Evolutionary conservation across 2,329 filamentous ascomycete species (phyloP).

Genomic region (Diaporthe ampelina): DNA sequence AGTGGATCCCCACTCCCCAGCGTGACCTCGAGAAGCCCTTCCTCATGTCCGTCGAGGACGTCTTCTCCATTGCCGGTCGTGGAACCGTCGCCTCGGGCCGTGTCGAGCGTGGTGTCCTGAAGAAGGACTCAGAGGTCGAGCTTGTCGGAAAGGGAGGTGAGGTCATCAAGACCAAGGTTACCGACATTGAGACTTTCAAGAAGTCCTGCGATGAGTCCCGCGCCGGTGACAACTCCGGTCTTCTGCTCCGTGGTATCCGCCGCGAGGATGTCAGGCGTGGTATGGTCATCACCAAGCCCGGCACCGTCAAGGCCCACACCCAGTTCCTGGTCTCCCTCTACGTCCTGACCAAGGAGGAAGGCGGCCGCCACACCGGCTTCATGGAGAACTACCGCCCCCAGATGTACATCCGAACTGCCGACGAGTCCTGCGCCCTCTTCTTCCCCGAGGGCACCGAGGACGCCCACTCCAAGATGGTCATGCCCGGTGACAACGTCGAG

Average conservation of each 20-base stretch:
- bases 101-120: constrained; percentile 94
- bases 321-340: constrained; percentile 98
- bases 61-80: constrained; percentile 91
- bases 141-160: constrained; percentile 87
- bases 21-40: constrained; percentile 98
- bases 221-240: constrained; percentile 97
- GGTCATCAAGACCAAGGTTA: constrained; percentile 98
- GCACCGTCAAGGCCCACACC: constrained; percentile 85
- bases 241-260: constrained; percentile 94
- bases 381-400: constrained; percentile 96
- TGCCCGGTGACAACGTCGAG: constrained; percentile 99
- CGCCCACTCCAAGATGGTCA: constrained; percentile 82
- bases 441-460: constrained; percentile 90
- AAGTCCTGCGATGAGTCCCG: constrained; percentile 98
- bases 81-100: constrained; percentile 97
- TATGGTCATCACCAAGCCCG: constrained; percentile 92
- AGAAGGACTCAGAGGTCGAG: constrained; percentile 95
- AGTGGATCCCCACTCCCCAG: constrained; percentile 95
- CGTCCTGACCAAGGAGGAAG: constrained; percentile 97
- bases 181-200: constrained; percentile 99
- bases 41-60: constrained; percentile 97
- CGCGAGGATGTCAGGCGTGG: constrained; percentile 95
- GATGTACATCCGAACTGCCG: constrained; percentile 94
- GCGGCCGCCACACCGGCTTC: constrained; percentile 97
- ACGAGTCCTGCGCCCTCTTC: constrained; percentile 81